Evolutionary conservation across 306 rosid genomes (phyloP), one percentile per base, ranked within the genome.

Genomic region (Trifolium dubium): DNA sequence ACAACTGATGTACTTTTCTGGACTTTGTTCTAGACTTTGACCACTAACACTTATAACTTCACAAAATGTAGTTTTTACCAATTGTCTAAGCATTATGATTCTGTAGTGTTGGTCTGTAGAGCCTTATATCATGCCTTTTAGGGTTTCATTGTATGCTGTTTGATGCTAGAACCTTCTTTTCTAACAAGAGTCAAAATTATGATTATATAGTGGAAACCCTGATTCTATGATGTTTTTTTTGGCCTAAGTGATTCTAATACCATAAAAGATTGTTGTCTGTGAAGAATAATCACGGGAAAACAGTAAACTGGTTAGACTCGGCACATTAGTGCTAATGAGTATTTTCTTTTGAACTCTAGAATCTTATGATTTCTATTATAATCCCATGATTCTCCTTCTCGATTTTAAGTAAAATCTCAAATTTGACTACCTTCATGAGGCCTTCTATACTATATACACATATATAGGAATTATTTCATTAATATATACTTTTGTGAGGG

Each of bases 71-170:
- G 75, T 63, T 15, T 59, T 59, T 69, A 44, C 64, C 7, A 59
- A n/a, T 56, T 47, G 64, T 19, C 46, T 79, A 47, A 47, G 43
- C 47, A 8, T 30, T 50, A 39, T 74, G 44, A 31, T n/a, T 75
- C 58, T 46, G 3, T 46, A 5, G 58, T 28, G 10, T 60, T 56
- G 71, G 23, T 23, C 23, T 23, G 23, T 23, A 23, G 23, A 23
- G 23, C 23, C 23, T 23, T 23, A 23, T 23, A 23, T 23, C 23
- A 23, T 0, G 23, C 23, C 23, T 23, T 23, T 53, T 40, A 50
- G 64, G 41, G 53, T 5, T 65, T 47, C 47, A 46, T 5, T 46
- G 46, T 10, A 4, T 29, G 51, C 56, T 63, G 41, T 8, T 80
- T 64, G 67, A 44, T 55, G 54, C 65, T 28, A 34, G 39, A 43